A percentile compares a stretch with the other conserved stretches of the same genome.
phyloP scores from a whole-genome alignment of 495 filamentous ascomycete species.

The Ascobolus immersus region DNA sequence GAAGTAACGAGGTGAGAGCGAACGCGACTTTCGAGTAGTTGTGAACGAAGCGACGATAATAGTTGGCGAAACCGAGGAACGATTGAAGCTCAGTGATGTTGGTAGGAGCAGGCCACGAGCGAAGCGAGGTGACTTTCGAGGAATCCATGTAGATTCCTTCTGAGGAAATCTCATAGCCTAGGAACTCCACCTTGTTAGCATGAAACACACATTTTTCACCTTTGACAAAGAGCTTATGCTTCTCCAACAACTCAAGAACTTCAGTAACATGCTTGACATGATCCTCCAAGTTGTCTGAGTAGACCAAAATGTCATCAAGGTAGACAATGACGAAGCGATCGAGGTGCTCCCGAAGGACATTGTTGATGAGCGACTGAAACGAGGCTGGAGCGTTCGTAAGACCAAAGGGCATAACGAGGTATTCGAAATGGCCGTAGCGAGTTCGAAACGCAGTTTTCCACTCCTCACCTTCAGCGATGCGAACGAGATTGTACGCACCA shows the following conservation, averaged over 20 bases:
- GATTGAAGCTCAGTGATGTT: conserved; percentile 1
- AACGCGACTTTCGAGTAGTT: neutral
- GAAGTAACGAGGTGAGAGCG: neutral
- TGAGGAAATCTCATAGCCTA: neutral
- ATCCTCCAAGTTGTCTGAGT: conserved; percentile 6
- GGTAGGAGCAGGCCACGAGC: neutral
- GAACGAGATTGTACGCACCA: neutral
- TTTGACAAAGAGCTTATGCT: conserved; percentile 2
- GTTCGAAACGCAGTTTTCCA: conserved; percentile 9
- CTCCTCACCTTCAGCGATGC: conserved; percentile 6
- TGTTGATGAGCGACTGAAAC: conserved; percentile 8
- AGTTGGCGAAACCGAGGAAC: conserved; percentile 3
- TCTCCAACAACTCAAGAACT: conserved; percentile 2
- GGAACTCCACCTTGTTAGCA: neutral
- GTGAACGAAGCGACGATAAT: neutral
- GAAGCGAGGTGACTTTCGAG: neutral
- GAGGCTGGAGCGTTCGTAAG: neutral
- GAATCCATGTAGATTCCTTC: conserved; percentile 2
- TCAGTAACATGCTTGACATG: conserved; percentile 5
- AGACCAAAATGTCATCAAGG: conserved; percentile 11
- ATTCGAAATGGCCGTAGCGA: conserved; percentile 14
- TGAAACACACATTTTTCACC: conserved; percentile 2
- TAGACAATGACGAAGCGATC: conserved; percentile 8
- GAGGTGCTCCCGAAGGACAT: conserved; percentile 5
- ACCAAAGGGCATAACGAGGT: conserved; percentile 11